These are phyloP conservation scores for Alternaria sp. DNA, from an alignment of 2,329 filamentous ascomycete genomes.

Conservation along the genomic window DNA sequence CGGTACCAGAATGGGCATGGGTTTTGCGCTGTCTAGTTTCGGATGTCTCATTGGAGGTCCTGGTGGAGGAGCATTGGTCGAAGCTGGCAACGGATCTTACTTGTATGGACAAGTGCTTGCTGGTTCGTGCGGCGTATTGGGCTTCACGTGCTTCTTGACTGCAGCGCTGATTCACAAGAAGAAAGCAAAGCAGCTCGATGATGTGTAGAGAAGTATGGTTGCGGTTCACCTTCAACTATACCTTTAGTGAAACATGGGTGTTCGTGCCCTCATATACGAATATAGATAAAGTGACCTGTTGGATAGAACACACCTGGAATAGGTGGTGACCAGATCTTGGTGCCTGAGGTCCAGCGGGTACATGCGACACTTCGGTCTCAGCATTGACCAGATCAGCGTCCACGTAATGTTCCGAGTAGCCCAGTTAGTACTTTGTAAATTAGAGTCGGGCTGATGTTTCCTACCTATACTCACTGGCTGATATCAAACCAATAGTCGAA, in stretches of 20 bases:
- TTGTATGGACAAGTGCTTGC: conserved; percentile 55
- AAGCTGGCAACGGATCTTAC: conserved; percentile 48
- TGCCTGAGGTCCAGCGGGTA: too few relatives aligned
- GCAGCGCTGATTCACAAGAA: conserved; percentile 20
- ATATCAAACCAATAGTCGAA: too few relatives aligned
- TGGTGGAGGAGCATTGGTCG: conserved; percentile 46
- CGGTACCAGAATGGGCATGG: conserved; percentile 59
- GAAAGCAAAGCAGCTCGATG: conserved; percentile 4
- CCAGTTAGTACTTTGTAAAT: too few relatives aligned
- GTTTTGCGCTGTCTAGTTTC: conserved; percentile 37
- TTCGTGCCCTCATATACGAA: conserved; percentile 1
- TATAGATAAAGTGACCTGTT: neutral
- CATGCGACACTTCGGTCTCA: too few relatives aligned
- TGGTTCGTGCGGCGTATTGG: conserved; percentile 34
- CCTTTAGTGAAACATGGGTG: conserved; percentile 52
- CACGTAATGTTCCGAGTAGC: too few relatives aligned
- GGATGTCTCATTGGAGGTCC: conserved; percentile 40
- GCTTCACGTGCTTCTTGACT: conserved; percentile 20
- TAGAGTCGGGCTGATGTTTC: too few relatives aligned
- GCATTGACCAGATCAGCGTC: too few relatives aligned
- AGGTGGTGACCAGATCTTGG: too few relatives aligned
- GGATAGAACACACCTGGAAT: conserved; percentile 19
- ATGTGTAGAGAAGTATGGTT: neutral
- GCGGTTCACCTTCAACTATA: neutral
- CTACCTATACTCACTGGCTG: too few relatives aligned